Evolutionary conservation across 495 filamentous ascomycete genomes (phyloP).

Genomic region (Geopyxis carbonaria): DNA sequence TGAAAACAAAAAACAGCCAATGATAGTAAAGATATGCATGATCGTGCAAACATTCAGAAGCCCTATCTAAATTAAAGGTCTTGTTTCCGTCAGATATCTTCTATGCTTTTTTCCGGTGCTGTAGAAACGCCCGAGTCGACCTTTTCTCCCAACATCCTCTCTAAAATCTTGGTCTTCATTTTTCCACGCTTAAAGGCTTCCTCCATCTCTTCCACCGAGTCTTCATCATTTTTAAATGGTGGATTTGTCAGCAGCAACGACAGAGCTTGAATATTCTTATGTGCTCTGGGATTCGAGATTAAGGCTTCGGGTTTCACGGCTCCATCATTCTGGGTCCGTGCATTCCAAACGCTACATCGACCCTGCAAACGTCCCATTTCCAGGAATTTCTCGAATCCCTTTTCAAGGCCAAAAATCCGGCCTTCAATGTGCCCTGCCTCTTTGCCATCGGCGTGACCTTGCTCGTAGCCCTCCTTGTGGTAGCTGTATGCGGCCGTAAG

Average conservation of each 20-base stretch:
- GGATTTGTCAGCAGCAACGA: slow-evolving; percentile 19
- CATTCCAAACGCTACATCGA: slow-evolving; percentile 65
- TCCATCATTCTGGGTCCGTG: slow-evolving; percentile 30
- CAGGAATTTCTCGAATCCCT: slow-evolving; percentile 80
- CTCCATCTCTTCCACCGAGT: slow-evolving; percentile 23
- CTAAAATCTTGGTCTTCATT: slow-evolving; percentile 20
- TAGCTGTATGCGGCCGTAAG: slow-evolving; percentile 31
- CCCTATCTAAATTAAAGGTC: no score
- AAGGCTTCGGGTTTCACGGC: slow-evolving; percentile 1
- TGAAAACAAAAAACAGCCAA: no score
- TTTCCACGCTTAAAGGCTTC: slow-evolving; percentile 22
- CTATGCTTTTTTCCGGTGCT: no score
- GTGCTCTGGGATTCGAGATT: slow-evolving; percentile 18
- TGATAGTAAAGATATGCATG: no score
- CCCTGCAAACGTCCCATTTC: slow-evolving; percentile 68
- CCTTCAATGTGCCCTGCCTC: slow-evolving; percentile 72
- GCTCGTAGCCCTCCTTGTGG: slow-evolving; percentile 65
- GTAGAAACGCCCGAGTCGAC: slow-evolving; percentile 9
- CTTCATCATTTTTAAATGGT: slow-evolving; percentile 24
- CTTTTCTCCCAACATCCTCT: slow-evolving; percentile 24
- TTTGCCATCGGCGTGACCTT: slow-evolving; percentile 62
- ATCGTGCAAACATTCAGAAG: no score
- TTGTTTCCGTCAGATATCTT: no score
- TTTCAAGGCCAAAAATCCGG: slow-evolving; percentile 72
- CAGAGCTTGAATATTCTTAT: slow-evolving; percentile 22